phyloP scores from a whole-genome alignment of 2,329 filamentous ascomycete genomes.

The Penicillium sp. region DNA sequence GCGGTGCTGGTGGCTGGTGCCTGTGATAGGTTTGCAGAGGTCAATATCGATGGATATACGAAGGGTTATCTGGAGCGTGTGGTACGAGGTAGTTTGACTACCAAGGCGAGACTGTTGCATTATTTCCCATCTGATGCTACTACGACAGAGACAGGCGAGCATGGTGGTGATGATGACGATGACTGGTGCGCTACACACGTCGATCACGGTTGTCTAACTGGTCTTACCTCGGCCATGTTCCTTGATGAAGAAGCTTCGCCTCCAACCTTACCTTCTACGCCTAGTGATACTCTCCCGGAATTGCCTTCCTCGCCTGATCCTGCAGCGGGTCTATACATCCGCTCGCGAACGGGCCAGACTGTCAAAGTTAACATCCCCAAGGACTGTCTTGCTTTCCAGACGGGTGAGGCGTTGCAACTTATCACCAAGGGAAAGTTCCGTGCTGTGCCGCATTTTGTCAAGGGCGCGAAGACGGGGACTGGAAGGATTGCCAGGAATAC shows the following conservation, averaged over 20 bases:
- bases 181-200: conserved; percentile 84
- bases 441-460: conserved; percentile 94
- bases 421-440: conserved; percentile 92
- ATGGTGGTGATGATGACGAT: conserved; percentile 69
- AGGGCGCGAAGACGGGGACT: conserved; percentile 66
- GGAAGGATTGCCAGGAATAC: conserved; percentile 75
- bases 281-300: conserved; percentile 61
- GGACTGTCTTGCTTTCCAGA: conserved; percentile 95
- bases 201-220: conserved; percentile 92
- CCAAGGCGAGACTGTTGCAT: conserved; percentile 88
- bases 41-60: conserved; percentile 77
- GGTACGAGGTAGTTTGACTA: conserved; percentile 81
- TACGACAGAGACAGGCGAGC: conserved; percentile 15
- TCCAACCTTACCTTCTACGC: conserved; percentile 41
- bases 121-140: conserved; percentile 70
- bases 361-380: conserved; percentile 92
- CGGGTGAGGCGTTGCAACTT: conserved; percentile 84
- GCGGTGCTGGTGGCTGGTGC: conserved; percentile 87
- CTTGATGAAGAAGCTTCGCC: conserved; percentile 70
- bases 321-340: conserved; percentile 88
- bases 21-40: conserved; percentile 82
- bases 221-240: conserved; percentile 94
- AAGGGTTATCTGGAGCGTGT: conserved; percentile 82
- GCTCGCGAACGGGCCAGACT: conserved; percentile 76
- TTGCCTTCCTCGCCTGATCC: conserved; percentile 78